A percentile compares a stretch with the other conserved stretches of the same genome.
These are phyloP conservation scores for Lyophyllum decastes DNA, from an alignment of 768 basidiomycete species.

Conservation along the genomic window DNA sequence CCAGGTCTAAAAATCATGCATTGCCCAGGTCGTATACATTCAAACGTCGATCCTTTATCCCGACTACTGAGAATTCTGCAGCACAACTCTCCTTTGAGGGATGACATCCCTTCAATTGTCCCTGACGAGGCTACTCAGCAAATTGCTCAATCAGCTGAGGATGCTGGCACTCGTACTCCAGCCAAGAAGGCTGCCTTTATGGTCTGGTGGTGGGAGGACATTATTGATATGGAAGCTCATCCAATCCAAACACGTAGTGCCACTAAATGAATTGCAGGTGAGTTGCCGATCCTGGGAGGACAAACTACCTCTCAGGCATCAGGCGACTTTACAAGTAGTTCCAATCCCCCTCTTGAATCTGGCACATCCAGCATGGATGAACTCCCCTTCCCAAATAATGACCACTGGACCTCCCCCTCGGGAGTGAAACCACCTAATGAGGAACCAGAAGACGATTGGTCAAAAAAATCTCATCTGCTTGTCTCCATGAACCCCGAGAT, in stretches of 20 bases:
- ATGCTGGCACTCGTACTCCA: neutral
- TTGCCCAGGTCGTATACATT: slow-evolving; percentile 31
- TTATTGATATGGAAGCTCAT: slow-evolving; percentile 12
- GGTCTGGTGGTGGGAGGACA: slow-evolving; percentile 22
- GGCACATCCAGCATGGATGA: neutral
- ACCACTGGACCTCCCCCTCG: neutral
- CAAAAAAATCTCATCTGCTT: neutral
- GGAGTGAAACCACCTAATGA: neutral
- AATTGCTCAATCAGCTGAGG: neutral
- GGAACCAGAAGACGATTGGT: neutral
- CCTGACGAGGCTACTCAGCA: neutral
- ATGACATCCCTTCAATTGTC: slow-evolving; percentile 2
- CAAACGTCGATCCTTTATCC: slow-evolving; percentile 29
- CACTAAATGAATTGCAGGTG: neutral
- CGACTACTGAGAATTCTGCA: slow-evolving; percentile 16
- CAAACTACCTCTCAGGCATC: neutral
- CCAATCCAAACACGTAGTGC: neutral
- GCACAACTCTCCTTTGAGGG: slow-evolving; percentile 14
- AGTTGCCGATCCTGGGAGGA: neutral
- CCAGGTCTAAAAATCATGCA: slow-evolving; percentile 32
- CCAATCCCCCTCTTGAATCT: too few species aligned
- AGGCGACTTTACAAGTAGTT: too few species aligned
- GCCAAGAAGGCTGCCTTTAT: slow-evolving; percentile 22
- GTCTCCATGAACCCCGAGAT: neutral
- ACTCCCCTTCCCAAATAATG: neutral